Evolutionary conservation across 2,329 filamentous ascomycete genomes (phyloP).

Genomic region (Xylariaceae sp.): DNA sequence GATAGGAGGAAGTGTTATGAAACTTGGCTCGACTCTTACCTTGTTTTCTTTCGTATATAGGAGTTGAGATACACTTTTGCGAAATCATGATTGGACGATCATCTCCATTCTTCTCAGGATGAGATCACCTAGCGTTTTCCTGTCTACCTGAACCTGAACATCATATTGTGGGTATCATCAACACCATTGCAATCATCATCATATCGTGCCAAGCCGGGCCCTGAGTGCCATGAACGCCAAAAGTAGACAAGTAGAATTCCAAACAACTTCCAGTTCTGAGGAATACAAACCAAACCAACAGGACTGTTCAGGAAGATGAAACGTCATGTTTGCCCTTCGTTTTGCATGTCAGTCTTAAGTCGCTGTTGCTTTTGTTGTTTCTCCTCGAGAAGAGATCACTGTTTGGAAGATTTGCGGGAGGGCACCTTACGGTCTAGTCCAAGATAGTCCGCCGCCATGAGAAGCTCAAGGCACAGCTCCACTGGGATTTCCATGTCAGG

Average conservation of each 20-base stretch:
- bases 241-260: background rate
- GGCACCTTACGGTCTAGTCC: conserved; percentile 67
- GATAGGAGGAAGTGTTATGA: conserved; percentile 18
- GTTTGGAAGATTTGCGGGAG: conserved; percentile 4
- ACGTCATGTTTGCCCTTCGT: conserved; percentile 4
- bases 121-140: background rate
- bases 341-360: background rate
- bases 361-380: conserved; percentile 13
- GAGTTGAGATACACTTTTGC: no score
- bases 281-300: background rate
- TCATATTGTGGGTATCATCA: conserved; percentile 17
- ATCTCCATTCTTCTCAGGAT: no score
- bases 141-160: background rate
- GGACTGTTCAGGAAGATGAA: background rate
- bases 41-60: background rate
- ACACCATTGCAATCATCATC: conserved; percentile 11
- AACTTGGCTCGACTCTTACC: conserved; percentile 4
- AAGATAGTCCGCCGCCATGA: conserved; percentile 79
- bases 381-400: conserved; percentile 17
- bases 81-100: no score
- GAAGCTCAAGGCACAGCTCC: conserved; percentile 76
- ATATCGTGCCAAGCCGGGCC: background rate
- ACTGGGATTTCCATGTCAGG: conserved; percentile 82
- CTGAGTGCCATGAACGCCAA: conserved; percentile 4
- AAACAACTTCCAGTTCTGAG: background rate